Evolutionary conservation across 306 rosid genomes (phyloP).

Genomic region (Cucurbita argyrosperma): DNA sequence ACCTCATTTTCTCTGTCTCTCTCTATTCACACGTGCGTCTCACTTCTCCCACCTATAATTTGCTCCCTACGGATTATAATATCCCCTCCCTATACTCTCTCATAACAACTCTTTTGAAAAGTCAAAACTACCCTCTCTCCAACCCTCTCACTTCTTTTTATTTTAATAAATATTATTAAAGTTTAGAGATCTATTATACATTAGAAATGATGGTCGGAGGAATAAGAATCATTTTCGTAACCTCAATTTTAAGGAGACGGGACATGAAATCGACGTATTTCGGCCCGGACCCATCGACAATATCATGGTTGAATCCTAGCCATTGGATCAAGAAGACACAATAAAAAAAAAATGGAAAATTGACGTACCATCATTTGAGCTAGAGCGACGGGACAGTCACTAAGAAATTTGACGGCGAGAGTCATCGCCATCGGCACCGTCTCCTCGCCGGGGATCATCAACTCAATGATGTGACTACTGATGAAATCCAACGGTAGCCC

Average conservation of each 20-base stretch:
- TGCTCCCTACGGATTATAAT: not conserved
- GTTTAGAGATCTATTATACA: too few species aligned
- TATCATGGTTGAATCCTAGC: not conserved
- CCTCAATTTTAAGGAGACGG: too few species aligned
- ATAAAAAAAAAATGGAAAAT: not conserved
- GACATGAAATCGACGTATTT: not conserved
- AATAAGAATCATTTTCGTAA: too few species aligned
- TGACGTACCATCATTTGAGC: slow-evolving; percentile 31
- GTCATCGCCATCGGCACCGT: slow-evolving; percentile 82
- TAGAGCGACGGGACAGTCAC: slow-evolving; percentile 41
- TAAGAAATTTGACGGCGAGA: slow-evolving; percentile 50
- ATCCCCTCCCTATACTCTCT: not conserved
- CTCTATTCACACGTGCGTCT: slow-evolving; percentile 16
- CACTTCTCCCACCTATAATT: not conserved
- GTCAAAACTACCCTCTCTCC: not conserved
- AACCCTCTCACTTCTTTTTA: too few species aligned
- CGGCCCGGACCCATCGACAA: not conserved
- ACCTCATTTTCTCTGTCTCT: slow-evolving; percentile 1
- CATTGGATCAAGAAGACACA: not conserved
- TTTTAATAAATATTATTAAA: too few species aligned
- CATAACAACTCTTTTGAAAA: not conserved
- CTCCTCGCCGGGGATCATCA: slow-evolving; percentile 92
- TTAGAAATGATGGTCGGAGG: too few species aligned
- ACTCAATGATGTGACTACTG: slow-evolving; percentile 51
- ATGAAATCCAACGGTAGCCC: slow-evolving; percentile 40